These are phyloP conservation scores for Lecanicillium sp. DNA, from an alignment of 2,329 filamentous ascomycete species.

Conservation along the genomic window DNA sequence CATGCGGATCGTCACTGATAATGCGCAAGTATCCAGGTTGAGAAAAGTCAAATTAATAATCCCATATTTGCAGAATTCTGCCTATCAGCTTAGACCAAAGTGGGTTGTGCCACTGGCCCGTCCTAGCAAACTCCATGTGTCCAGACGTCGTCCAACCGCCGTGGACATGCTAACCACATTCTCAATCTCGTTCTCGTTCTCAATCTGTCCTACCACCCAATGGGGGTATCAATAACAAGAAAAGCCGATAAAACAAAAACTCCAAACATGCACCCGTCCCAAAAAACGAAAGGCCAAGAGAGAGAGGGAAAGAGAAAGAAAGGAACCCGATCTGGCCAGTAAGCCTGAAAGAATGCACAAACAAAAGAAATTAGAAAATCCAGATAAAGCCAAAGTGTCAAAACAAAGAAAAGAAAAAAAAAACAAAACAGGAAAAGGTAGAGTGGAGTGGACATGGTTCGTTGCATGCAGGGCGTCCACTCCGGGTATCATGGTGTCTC, in stretches of 20 bases:
- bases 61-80: too few species aligned
- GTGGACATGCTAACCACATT: background rate
- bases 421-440: constrained; percentile 20
- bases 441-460: constrained; percentile 27
- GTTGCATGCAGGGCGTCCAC: constrained; percentile 22
- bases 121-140: background rate
- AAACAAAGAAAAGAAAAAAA: constrained; percentile 10
- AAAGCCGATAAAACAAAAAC: constrained; percentile 13
- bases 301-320: constrained; percentile 12
- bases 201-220: background rate
- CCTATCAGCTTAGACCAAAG: background rate
- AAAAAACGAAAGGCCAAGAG: too few species aligned
- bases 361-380: background rate
- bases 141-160: too few species aligned
- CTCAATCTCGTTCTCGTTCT: background rate
- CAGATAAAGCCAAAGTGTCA: constrained; percentile 3
- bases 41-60: too few species aligned
- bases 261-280: constrained; percentile 20
- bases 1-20: too few species aligned
- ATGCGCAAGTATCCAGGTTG: too few species aligned
- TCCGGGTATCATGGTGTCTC: constrained; percentile 30
- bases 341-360: background rate
- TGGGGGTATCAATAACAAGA: constrained; percentile 5
- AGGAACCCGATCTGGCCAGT: constrained; percentile 7
- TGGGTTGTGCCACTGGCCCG: constrained; percentile 9